Evolutionary conservation across 352 stramenopile genomes (phyloP).

Genomic region (Phytophthora cactorum): DNA sequence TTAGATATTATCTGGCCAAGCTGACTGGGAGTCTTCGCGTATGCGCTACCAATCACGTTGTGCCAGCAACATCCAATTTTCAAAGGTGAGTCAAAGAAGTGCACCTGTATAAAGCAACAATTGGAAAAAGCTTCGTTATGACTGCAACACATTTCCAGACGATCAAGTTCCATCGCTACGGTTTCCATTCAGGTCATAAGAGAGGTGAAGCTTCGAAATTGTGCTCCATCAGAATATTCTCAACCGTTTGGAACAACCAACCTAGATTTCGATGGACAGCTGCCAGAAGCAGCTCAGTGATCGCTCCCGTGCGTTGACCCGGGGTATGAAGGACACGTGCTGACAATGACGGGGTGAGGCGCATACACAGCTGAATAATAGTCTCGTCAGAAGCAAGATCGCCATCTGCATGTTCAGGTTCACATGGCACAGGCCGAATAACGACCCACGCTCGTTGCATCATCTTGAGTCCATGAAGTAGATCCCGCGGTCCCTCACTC

Average conservation of each 20-base stretch:
- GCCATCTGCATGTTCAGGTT: neutral
- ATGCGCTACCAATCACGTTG: neutral
- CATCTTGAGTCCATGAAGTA: constrained; percentile 45
- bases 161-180: neutral
- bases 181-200: neutral
- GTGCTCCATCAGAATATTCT: constrained; percentile 64
- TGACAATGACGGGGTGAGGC: constrained; percentile 50
- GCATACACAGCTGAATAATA: constrained; percentile 61
- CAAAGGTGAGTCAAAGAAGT: neutral
- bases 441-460: constrained; percentile 54
- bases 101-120: neutral
- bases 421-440: constrained; percentile 32
- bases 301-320: constrained; percentile 34
- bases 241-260: constrained; percentile 56
- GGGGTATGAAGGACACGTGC: constrained; percentile 15
- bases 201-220: constrained; percentile 14
- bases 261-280: constrained; percentile 52
- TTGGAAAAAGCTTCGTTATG: neutral
- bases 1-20: neutral
- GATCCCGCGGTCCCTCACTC: constrained; percentile 39
- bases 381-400: constrained; percentile 31
- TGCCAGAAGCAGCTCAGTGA: constrained; percentile 58
- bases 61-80: neutral
- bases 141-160: neutral
- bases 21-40: neutral